Conservation (phyloP, 1,139 yeast species). For the Magnusiomyces starmeri region DNA sequence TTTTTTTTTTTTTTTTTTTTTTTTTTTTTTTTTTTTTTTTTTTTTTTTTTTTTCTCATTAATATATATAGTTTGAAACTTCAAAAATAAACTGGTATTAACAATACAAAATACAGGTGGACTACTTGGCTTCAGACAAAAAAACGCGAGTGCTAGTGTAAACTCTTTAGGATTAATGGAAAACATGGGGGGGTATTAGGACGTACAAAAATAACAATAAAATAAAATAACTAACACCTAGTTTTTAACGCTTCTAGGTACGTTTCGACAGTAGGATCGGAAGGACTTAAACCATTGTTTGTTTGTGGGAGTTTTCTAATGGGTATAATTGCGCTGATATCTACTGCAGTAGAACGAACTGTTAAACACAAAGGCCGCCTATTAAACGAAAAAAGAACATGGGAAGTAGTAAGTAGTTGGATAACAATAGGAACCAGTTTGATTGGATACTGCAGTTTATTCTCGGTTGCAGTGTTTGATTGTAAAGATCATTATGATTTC, state of each 20-base stretch:
- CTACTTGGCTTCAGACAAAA: not conserved
- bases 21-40: not conserved
- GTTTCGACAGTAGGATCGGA: constrained; percentile 16
- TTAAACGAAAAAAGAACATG: constrained; percentile 1
- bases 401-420: constrained; percentile 12
- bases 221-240: not conserved
- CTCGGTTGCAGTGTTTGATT: constrained; percentile 14
- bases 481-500: constrained; percentile 9
- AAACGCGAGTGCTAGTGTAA: not conserved
- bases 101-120: constrained; percentile 6
- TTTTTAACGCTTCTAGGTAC: constrained; percentile 5
- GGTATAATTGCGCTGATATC: constrained; percentile 12
- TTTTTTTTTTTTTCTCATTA: not conserved
- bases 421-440: constrained; percentile 9
- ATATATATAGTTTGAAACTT: not conserved
- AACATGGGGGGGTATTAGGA: not conserved
- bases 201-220: not conserved
- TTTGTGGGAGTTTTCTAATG: constrained; percentile 11
- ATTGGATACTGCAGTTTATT: constrained; percentile 14
- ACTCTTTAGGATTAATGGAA: not conserved
- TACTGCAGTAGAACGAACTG: constrained; percentile 10
- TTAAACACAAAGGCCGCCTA: constrained; percentile 12
- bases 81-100: constrained; percentile 6
- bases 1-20: not conserved
- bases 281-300: constrained; percentile 15